Evolutionary conservation across 306 rosid species (phyloP).

Genomic region (Astragalus membranaceus): DNA sequence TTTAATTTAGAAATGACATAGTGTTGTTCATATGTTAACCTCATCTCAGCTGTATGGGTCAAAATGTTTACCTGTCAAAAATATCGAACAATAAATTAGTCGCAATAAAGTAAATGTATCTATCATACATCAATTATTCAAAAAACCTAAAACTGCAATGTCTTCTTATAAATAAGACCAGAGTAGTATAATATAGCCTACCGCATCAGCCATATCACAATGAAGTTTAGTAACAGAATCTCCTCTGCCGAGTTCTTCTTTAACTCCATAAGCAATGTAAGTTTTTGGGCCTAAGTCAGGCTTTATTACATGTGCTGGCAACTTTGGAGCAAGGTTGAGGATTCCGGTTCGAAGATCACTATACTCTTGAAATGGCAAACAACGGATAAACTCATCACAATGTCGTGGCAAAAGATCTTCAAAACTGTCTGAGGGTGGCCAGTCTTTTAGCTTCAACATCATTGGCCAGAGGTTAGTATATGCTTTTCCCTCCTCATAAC

Average conservation of each 20-base stretch:
- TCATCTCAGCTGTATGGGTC: constrained; percentile 55
- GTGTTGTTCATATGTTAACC: constrained; percentile 24
- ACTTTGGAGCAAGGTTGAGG: constrained; percentile 68
- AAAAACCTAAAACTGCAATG: no score
- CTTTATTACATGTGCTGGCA: constrained; percentile 54
- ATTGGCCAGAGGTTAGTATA: constrained; percentile 61
- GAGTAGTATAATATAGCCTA: constrained; percentile 20
- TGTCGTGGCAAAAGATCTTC: constrained; percentile 76
- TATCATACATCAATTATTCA: neutral
- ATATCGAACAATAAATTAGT: neutral
- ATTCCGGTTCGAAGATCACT: constrained; percentile 64
- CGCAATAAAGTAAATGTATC: neutral
- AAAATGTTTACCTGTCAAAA: constrained; percentile 59
- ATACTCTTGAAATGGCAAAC: constrained; percentile 71
- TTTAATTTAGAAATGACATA: constrained; percentile 35
- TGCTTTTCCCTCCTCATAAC: constrained; percentile 52
- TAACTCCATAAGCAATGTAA: constrained; percentile 64
- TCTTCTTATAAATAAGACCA: neutral
- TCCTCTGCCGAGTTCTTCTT: constrained; percentile 78
- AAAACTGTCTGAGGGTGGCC: constrained; percentile 85
- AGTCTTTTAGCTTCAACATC: constrained; percentile 80
- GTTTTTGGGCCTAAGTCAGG: constrained; percentile 90
- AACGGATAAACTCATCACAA: constrained; percentile 65
- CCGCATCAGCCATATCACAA: constrained; percentile 82
- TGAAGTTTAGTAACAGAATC: constrained; percentile 85